Percentiles rank a stretch among this genome's conserved stretches.
phyloP scores from a whole-genome alignment of 177 flowering plant species.

The Vitis hybrid region DNA sequence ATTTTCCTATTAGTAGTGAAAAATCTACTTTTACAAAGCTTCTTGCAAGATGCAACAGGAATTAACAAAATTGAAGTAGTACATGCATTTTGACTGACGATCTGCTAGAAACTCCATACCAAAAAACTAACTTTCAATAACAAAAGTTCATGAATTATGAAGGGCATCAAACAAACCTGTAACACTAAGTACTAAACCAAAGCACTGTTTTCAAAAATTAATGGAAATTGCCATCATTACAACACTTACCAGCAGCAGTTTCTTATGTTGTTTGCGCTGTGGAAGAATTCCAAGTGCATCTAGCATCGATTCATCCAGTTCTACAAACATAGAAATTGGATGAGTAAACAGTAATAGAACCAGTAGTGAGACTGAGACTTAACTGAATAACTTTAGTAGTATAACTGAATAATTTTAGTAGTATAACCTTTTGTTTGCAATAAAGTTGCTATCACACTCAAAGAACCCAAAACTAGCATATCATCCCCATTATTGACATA shows the following conservation, averaged over 20 bases:
- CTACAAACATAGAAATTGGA: slow-evolving; percentile 35
- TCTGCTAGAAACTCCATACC: not conserved
- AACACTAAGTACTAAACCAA: not conserved
- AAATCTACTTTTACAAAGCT: too few species aligned
- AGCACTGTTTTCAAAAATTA: not conserved
- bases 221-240: not conserved
- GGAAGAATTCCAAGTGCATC: slow-evolving; percentile 99
- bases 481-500: slow-evolving; percentile 67
- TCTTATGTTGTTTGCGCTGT: slow-evolving; percentile 88
- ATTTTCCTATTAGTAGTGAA: too few species aligned
- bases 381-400: slow-evolving; percentile 3
- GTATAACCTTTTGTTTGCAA: slow-evolving; percentile 92
- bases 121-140: not conserved
- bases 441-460: slow-evolving; percentile 79
- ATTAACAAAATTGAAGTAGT: not conserved
- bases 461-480: slow-evolving; percentile 74
- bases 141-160: not conserved
- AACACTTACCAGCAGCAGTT: slow-evolving; percentile 75
- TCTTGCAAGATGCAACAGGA: too few species aligned
- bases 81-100: not conserved
- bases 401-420: slow-evolving; percentile 8
- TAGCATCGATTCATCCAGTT: slow-evolving; percentile 91
- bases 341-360: slow-evolving; percentile 12
- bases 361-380: not conserved
- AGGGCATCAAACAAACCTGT: not conserved